These are phyloP conservation scores for Russula virescens DNA, from an alignment of 768 basidiomycete species.

Conservation along the genomic window DNA sequence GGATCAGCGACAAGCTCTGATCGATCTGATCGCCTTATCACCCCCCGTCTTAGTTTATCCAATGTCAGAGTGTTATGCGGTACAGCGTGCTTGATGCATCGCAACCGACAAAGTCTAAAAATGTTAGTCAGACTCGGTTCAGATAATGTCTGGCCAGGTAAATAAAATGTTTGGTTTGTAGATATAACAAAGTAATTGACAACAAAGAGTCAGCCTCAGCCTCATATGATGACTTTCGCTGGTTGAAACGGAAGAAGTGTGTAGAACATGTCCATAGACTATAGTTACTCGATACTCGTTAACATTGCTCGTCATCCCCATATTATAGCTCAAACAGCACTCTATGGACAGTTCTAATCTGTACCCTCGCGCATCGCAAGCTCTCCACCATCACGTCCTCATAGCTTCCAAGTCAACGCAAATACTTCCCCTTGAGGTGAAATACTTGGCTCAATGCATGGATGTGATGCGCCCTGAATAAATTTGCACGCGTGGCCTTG, in stretches of 20 bases:
- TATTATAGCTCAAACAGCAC: conserved; percentile 42
- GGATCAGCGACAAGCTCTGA: conserved; percentile 1
- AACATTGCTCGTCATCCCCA: not conserved
- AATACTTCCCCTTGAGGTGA: conserved; percentile 32
- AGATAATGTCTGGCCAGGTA: no score
- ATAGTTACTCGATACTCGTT: not conserved
- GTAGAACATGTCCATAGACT: not conserved
- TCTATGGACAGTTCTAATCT: conserved; percentile 32
- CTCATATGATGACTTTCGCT: no score
- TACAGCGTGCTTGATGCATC: conserved; percentile 1
- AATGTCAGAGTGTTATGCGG: not conserved
- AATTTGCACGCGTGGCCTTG: conserved; percentile 7
- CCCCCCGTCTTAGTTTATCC: not conserved
- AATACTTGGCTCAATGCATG: conserved; percentile 12
- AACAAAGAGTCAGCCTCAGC: not conserved
- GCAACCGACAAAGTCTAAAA: not conserved
- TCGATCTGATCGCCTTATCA: not conserved
- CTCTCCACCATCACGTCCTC: conserved; percentile 36
- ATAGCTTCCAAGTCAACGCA: conserved; percentile 46
- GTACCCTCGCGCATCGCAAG: conserved; percentile 36
- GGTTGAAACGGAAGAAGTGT: no score
- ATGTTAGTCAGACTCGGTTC: no score
- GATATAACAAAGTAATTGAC: not conserved
- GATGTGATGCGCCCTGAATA: conserved; percentile 27
- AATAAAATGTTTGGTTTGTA: no score